Evolutionary conservation across 768 basidiomycete genomes (phyloP).

Genomic region (Podaxis pistillaris): DNA sequence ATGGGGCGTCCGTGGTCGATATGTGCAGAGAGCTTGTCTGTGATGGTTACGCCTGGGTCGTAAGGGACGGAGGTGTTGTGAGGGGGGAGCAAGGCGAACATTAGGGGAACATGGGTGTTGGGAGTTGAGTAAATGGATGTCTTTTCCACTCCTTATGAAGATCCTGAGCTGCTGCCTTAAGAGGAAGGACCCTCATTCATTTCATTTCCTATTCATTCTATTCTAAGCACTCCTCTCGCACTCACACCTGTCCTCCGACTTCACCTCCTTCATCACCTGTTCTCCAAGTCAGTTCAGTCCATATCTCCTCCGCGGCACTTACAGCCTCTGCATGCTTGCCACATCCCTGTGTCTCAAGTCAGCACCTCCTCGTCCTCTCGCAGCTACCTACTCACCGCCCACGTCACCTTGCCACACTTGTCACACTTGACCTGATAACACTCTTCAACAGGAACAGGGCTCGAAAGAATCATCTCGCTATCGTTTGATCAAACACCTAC

Average conservation of each 20-base stretch:
- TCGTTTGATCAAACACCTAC: not conserved
- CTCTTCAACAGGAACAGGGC: constrained; percentile 41
- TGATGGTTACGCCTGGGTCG: constrained; percentile 46
- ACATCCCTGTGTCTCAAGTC: constrained; percentile 53
- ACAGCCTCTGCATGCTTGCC: constrained; percentile 65
- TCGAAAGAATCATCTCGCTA: constrained; percentile 1
- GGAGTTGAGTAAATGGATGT: constrained; percentile 16
- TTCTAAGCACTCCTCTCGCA: constrained; percentile 25
- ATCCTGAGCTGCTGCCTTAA: constrained; percentile 32
- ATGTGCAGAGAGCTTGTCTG: constrained; percentile 44
- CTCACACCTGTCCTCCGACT: constrained; percentile 46
- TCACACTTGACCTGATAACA: constrained; percentile 60
- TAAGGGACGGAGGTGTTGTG: constrained; percentile 24
- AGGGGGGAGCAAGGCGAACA: constrained; percentile 23
- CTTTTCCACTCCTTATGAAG: constrained; percentile 27
- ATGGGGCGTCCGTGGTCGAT: constrained; percentile 43
- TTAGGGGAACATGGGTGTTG: constrained; percentile 19
- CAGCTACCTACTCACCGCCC: constrained; percentile 49
- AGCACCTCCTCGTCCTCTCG: not conserved
- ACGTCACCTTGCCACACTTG: constrained; percentile 67
- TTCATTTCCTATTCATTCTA: constrained; percentile 16
- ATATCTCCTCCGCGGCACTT: constrained; percentile 23
- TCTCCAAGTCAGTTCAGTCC: constrained; percentile 14
- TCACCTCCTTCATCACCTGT: constrained; percentile 47
- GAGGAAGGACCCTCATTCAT: constrained; percentile 25